Evolutionary conservation across 2,329 filamentous ascomycete species (phyloP), one percentile per base, ranked within the genome.

Genomic region (Penicillium sp.): DNA sequence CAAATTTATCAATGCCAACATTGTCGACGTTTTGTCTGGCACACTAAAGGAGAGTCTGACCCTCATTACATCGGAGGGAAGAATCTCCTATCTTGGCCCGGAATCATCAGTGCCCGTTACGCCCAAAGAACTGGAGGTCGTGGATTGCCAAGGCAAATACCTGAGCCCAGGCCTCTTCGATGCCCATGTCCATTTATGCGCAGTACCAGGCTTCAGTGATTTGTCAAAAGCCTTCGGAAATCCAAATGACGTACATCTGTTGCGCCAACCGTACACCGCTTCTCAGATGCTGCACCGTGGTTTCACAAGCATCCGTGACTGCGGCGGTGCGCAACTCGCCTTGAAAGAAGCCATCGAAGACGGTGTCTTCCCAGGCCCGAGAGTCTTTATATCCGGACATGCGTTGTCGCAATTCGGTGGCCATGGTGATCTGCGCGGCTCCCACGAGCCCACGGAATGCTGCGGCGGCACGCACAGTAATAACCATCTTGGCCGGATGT

Each of bases 281-380:
- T 50, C 58, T 4, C 75, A 82, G 56, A 85, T 84, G 71, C 75
- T 86, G 0, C 68, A 71, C 41, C 76, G 83, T 11, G 83, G 84
- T 0, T 86, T 85, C 69, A 87, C 84, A 2, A 81, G 75, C 5
- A 76, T 83, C 1, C 77, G 84, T 10, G 83, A 87, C 62, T 83
- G 79, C 32, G 83, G 83, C 2, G 84, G 84, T 6, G 83, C 83
- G 0, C 73, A 75, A 1, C 67, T 80, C 0, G 80, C 83, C 2
- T 69, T 87, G 14, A 68, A 68, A 48, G 61, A 70, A 44, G 61
- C 63, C 1, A 75, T 86, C n/a, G 76, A 74, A 1, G 81, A 86
- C 27, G 78, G 78, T 8, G 75, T 84, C 0, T 77, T 82, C 44
- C 77, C 78, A 2, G 83, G 82, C 0, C 83, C 83, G 0, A 68